Conservation (phyloP, 768 basidiomycete genomes). For the Epithele typhae region DNA sequence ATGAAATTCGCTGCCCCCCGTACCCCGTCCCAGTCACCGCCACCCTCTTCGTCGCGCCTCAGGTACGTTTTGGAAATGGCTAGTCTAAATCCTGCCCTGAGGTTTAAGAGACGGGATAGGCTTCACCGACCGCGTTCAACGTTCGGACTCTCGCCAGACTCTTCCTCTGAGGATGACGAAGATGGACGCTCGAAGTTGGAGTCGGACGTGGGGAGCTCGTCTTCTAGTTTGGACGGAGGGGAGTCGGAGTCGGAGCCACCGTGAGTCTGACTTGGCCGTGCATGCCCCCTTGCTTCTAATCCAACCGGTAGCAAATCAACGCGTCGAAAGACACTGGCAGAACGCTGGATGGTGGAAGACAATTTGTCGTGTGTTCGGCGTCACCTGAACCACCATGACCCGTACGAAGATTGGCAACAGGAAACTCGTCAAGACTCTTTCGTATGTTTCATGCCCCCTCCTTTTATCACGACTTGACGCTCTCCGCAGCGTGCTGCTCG, state of each 20-base stretch:
- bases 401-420: constrained; percentile 50
- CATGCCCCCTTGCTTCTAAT: no score
- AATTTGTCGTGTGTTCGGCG: constrained; percentile 44
- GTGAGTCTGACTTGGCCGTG: constrained; percentile 24
- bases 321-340: constrained; percentile 24
- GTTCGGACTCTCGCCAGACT: constrained; percentile 53
- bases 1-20: constrained; percentile 57
- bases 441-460: constrained; percentile 25
- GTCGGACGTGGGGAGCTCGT: constrained; percentile 22
- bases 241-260: constrained; percentile 41
- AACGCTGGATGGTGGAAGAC: constrained; percentile 37
- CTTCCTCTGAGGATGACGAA: constrained; percentile 39
- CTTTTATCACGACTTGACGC: neutral
- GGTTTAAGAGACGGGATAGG: no score
- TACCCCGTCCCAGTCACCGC: no score
- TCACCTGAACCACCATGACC: constrained; percentile 39
- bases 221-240: constrained; percentile 36
- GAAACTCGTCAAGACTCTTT: constrained; percentile 42
- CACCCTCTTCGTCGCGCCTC: no score
- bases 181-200: constrained; percentile 35
- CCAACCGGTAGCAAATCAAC: constrained; percentile 16
- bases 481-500: constrained; percentile 35
- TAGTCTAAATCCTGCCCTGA: no score
- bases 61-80: no score
- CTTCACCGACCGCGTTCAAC: constrained; percentile 39